A percentile compares a stretch with the other conserved stretches of the same genome.
Conservation (phyloP, 2,329 filamentous ascomycete genomes). For the Drechslerella dactyloides region DNA sequence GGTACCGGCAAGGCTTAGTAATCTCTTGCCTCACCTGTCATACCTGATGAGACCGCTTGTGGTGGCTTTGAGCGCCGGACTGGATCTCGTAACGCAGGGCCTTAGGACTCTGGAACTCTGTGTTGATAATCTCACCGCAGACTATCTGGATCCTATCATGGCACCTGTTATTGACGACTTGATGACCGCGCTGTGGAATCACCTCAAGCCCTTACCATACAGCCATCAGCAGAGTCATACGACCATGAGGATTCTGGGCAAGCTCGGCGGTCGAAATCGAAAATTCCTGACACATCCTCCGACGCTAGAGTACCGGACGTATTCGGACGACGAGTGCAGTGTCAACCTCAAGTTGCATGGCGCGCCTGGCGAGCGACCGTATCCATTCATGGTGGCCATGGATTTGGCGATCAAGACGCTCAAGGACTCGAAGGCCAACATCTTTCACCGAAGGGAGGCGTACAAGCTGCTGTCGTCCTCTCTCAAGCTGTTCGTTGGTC, state of each 20-base stretch:
- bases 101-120: conserved; percentile 92
- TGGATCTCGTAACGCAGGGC: conserved; percentile 92
- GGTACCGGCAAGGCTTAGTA: conserved; percentile 90
- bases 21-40: conserved; percentile 90
- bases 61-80: conserved; percentile 88
- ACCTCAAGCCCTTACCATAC: conserved; percentile 90
- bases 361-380: conserved; percentile 84
- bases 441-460: conserved; percentile 91
- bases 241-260: conserved; percentile 94
- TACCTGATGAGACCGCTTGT: conserved; percentile 97
- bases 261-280: conserved; percentile 90
- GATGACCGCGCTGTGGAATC: conserved; percentile 96
- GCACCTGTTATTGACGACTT: conserved; percentile 97
- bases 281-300: conserved; percentile 93
- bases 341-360: conserved; percentile 89
- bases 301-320: conserved; percentile 80
- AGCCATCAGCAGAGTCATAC: conserved; percentile 98
- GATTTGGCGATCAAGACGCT: conserved; percentile 74
- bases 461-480: conserved; percentile 86
- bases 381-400: conserved; percentile 83
- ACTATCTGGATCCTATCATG: conserved; percentile 99
- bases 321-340: conserved; percentile 83
- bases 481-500: conserved; percentile 86
- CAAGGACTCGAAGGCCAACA: conserved; percentile 70
- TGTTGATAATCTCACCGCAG: conserved; percentile 95